A percentile compares a stretch with the other conserved stretches of the same genome.
Conservation (phyloP, 805 yeast genomes). For the Phaffomyces thermotolerans region DNA sequence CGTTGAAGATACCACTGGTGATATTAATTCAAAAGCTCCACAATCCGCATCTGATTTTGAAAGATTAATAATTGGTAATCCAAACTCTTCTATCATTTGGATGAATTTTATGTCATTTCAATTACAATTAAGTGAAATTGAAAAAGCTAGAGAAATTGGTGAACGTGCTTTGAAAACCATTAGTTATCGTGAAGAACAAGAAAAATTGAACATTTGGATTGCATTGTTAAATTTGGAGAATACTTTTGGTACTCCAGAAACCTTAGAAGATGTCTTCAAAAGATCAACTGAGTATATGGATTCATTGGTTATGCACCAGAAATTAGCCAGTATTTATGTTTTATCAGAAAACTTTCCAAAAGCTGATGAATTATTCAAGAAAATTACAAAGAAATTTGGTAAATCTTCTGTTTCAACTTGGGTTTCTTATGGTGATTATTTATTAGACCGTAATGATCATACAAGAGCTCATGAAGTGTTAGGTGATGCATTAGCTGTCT, state of each 20-base stretch:
- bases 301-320: conserved; percentile 70
- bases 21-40: conserved; percentile 77
- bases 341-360: conserved; percentile 63
- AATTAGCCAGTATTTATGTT: conserved; percentile 65
- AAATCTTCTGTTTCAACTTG: conserved; percentile 60
- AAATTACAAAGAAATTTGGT: conserved; percentile 76
- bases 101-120: conserved; percentile 99
- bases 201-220: conserved; percentile 91
- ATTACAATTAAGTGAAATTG: conserved; percentile 86
- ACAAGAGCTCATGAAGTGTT: conserved; percentile 68
- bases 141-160: conserved; percentile 89
- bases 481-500: conserved; percentile 61
- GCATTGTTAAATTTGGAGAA: conserved; percentile 91
- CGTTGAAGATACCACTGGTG: conserved; percentile 78
- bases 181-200: conserved; percentile 84
- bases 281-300: conserved; percentile 91
- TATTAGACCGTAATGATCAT: conserved; percentile 47
- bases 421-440: conserved; percentile 74
- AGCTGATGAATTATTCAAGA: conserved; percentile 63
- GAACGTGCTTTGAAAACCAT: conserved; percentile 89
- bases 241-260: conserved; percentile 81
- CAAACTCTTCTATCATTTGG: conserved; percentile 91
- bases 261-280: conserved; percentile 73
- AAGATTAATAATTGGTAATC: conserved; percentile 83
- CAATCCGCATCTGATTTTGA: conserved; percentile 91